Conservation (phyloP, 1,284 basidiomycete genomes). For the Marasmius sp. region DNA sequence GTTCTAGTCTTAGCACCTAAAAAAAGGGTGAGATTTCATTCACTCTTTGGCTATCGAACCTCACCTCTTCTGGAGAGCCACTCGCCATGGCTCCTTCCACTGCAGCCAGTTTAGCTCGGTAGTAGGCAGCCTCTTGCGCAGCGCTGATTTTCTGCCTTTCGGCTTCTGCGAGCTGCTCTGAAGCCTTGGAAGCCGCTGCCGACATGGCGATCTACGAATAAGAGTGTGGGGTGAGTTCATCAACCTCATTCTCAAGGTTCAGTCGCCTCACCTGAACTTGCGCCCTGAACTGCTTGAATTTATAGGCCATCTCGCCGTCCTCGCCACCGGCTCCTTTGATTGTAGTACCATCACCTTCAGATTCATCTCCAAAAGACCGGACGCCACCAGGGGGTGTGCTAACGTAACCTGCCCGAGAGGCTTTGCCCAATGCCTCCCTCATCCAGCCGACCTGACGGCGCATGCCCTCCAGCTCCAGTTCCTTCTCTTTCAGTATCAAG, state of each 20-base stretch:
- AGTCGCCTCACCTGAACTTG: constrained; percentile 73
- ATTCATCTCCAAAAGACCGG: constrained; percentile 33
- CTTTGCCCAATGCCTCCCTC: constrained; percentile 78
- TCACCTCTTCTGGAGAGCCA: background rate
- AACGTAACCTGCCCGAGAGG: constrained; percentile 81
- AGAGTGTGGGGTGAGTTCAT: constrained; percentile 4
- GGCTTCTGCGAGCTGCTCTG: constrained; percentile 78
- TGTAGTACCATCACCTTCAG: constrained; percentile 38
- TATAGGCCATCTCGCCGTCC: constrained; percentile 74
- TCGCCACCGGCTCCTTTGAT: constrained; percentile 30
- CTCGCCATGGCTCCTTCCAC: constrained; percentile 71
- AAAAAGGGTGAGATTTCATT: background rate
- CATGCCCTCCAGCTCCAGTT: constrained; percentile 76
- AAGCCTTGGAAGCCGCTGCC: constrained; percentile 75
- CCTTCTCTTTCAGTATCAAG: constrained; percentile 77
- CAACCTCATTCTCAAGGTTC: constrained; percentile 10
- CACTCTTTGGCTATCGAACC: background rate
- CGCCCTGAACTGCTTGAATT: constrained; percentile 88
- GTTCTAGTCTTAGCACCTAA: constrained; percentile 76
- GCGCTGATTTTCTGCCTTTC: constrained; percentile 82
- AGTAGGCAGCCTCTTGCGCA: constrained; percentile 94
- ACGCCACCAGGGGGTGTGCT: constrained; percentile 55
- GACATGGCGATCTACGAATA: constrained; percentile 61
- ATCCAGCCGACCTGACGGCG: constrained; percentile 86
- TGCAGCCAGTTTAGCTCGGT: constrained; percentile 90